Conservation (phyloP, 2,329 filamentous ascomycete genomes). For the Dendryphion nanum region DNA sequence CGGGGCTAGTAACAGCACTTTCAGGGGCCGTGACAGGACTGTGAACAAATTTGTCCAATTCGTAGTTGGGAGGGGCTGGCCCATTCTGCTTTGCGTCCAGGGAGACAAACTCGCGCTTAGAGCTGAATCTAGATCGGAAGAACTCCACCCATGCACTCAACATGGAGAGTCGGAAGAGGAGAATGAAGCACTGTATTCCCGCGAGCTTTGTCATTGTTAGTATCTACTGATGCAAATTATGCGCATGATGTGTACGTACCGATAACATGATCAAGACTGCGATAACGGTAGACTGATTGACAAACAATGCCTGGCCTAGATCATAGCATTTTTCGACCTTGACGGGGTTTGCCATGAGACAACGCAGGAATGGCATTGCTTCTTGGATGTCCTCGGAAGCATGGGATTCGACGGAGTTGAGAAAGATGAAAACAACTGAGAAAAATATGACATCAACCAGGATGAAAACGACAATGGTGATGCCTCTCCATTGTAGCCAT, state of each 20-base stretch:
- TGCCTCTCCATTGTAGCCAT: constrained; percentile 90
- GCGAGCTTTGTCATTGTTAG: constrained; percentile 51
- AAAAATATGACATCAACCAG: constrained; percentile 92
- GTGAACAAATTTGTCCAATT: constrained; percentile 31
- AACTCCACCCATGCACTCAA: constrained; percentile 77
- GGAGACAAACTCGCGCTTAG: constrained; percentile 81
- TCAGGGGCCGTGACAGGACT: constrained; percentile 21
- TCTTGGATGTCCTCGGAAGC: constrained; percentile 56
- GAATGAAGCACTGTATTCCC: constrained; percentile 78
- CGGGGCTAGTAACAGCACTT: constrained; percentile 26
- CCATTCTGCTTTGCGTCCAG: constrained; percentile 64
- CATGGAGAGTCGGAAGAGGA: constrained; percentile 84
- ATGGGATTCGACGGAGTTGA: constrained; percentile 62
- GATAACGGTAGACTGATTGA: constrained; percentile 73
- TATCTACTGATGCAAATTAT: constrained; percentile 1
- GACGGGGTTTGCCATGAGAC: constrained; percentile 59
- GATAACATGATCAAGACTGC: constrained; percentile 81
- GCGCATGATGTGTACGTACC: constrained; percentile 54
- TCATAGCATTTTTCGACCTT: constrained; percentile 67
- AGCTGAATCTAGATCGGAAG: constrained; percentile 47
- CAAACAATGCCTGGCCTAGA: constrained; percentile 60
- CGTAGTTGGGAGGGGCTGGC: constrained; percentile 31
- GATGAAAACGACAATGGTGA: constrained; percentile 85
- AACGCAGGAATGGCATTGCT: constrained; percentile 67
- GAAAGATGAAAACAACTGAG: constrained; percentile 82